A percentile compares a stretch with the other conserved stretches of the same genome.
Conservation (phyloP, 441 rosid genomes). For the Syzygium malaccense region DNA sequence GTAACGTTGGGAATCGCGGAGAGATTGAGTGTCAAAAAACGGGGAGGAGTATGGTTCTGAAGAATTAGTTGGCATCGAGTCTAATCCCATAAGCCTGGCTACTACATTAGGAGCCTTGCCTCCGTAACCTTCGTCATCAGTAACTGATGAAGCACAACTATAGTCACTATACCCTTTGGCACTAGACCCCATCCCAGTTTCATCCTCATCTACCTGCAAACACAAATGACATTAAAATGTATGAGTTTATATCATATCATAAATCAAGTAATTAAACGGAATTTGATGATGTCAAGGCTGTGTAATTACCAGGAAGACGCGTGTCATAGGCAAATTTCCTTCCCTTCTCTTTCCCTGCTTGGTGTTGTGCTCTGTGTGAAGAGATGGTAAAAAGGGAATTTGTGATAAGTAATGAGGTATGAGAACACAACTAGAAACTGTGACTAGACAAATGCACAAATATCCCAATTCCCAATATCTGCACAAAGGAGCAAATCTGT, state of each 20-base stretch:
- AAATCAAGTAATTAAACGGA: not conserved
- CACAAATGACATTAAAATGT: not conserved
- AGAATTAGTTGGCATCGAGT: slow-evolving; percentile 61
- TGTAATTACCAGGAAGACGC: slow-evolving; percentile 37
- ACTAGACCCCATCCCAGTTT: slow-evolving; percentile 36
- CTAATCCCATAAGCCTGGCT: slow-evolving; percentile 96
- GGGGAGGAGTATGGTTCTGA: slow-evolving; percentile 52
- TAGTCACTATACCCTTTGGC: slow-evolving; percentile 55
- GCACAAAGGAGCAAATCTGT: slow-evolving; percentile 2
- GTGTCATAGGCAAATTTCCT: slow-evolving; percentile 58
- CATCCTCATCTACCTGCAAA: slow-evolving; percentile 68
- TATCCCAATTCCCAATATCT: not conserved
- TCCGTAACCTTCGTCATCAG: slow-evolving; percentile 82
- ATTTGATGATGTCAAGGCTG: not conserved
- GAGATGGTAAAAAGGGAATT: not conserved
- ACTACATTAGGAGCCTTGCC: slow-evolving; percentile 82
- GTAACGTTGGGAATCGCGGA: slow-evolving; percentile 28
- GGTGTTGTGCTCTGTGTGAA: slow-evolving; percentile 26
- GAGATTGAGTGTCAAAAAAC: slow-evolving; percentile 56
- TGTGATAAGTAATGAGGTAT: not conserved
- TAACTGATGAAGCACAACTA: slow-evolving; percentile 89
- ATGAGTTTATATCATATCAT: not conserved
- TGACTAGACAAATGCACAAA: not conserved
- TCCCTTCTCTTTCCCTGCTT: slow-evolving; percentile 67
- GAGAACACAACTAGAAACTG: not conserved